Conservation (phyloP, 805 yeast species). For the Brettanomyces anomalus region DNA sequence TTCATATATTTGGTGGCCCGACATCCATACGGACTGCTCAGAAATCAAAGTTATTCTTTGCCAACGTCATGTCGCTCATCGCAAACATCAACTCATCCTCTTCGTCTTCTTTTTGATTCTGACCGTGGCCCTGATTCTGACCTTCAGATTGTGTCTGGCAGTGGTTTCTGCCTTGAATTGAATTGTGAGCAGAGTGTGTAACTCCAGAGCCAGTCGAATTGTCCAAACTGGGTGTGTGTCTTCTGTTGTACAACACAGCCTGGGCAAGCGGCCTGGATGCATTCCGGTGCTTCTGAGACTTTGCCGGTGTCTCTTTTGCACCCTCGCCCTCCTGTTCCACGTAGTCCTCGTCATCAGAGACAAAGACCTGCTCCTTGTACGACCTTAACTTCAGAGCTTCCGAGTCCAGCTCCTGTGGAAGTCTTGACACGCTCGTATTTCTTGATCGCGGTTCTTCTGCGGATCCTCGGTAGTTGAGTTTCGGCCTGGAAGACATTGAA, state of each 20-base stretch:
- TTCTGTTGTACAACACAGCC: too few species aligned
- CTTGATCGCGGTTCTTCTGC: too few species aligned
- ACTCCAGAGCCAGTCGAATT: too few species aligned
- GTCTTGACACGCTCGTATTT: background rate
- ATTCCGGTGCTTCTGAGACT: background rate
- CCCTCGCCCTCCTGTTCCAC: constrained; percentile 12
- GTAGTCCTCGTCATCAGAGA: constrained; percentile 25
- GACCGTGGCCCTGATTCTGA: background rate
- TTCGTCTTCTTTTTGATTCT: constrained; percentile 36
- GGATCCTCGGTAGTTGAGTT: too few species aligned
- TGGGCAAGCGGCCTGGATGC: background rate
- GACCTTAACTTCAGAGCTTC: constrained; percentile 22
- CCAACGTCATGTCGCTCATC: constrained; percentile 59
- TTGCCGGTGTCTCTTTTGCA: background rate
- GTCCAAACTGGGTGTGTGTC: too few species aligned
- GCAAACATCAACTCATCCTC: constrained; percentile 61
- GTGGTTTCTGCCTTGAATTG: too few species aligned
- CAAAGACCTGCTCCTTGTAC: constrained; percentile 25
- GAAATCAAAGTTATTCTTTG: constrained; percentile 19
- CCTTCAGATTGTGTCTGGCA: too few species aligned
- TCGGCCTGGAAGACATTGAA: background rate
- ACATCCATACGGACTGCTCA: too few species aligned
- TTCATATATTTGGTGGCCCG: background rate
- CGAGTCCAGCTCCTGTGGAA: constrained; percentile 10
- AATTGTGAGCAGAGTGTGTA: too few species aligned